phyloP scores from a whole-genome alignment of 139 green algal genomes.

The Picochlorum sp. region DNA sequence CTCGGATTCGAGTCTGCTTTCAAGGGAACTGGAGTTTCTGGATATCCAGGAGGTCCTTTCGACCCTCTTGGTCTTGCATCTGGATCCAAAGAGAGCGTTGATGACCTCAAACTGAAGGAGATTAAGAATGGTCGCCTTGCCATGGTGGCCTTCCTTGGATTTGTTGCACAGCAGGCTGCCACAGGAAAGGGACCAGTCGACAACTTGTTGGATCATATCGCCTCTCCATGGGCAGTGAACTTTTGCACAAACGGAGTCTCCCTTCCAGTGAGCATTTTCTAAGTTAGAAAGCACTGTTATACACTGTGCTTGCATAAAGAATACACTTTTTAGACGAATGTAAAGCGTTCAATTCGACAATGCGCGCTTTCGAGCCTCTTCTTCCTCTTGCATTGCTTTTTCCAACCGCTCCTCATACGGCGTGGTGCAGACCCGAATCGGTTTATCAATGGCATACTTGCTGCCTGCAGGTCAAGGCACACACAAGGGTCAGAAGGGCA shows the following conservation, averaged over 20 bases:
- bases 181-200: constrained; percentile 65
- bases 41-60: constrained; percentile 69
- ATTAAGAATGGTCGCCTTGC: constrained; percentile 40
- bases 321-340: no score
- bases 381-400: constrained; percentile 7
- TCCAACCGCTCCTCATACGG: constrained; percentile 11
- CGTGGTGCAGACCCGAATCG: background rate
- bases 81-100: constrained; percentile 7
- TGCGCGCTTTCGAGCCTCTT: background rate
- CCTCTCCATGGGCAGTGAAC: constrained; percentile 21
- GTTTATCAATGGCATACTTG: constrained; percentile 12
- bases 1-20: constrained; percentile 60
- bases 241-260: constrained; percentile 20
- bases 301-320: no score
- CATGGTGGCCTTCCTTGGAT: constrained; percentile 56
- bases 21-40: constrained; percentile 43
- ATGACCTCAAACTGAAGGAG: constrained; percentile 30
- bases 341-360: background rate
- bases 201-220: constrained; percentile 28
- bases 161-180: constrained; percentile 69
- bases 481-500: no score
- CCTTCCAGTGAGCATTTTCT: constrained; percentile 22
- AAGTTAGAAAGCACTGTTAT: background rate
- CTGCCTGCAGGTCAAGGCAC: background rate
- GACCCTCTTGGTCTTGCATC: constrained; percentile 62